These are phyloP conservation scores for Pichia sporocuriosa DNA, from an alignment of 805 yeast genomes.

Conservation along the genomic window DNA sequence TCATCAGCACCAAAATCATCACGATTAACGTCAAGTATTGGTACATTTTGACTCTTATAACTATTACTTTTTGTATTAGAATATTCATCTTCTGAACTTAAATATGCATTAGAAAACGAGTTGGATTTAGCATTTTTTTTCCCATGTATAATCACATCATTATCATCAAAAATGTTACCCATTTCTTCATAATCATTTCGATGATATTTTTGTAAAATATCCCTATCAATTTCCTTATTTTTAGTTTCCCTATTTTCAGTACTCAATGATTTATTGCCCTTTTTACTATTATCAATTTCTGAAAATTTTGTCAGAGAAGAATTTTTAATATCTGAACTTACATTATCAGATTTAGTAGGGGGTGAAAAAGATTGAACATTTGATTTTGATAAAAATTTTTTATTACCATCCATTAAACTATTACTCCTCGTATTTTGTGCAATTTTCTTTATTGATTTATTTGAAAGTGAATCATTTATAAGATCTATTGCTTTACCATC, in stretches of 20 bases:
- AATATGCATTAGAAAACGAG: neutral
- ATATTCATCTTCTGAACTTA: slow-evolving; percentile 9
- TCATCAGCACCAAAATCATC: slow-evolving; percentile 6
- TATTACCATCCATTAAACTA: slow-evolving; percentile 2
- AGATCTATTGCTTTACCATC: slow-evolving; percentile 38
- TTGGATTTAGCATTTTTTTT: neutral
- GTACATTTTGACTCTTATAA: no score
- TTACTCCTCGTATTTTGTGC: slow-evolving; percentile 2
- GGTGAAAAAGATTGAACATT: slow-evolving; percentile 1
- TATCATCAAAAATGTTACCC: slow-evolving; percentile 2
- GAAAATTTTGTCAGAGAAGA: no score
- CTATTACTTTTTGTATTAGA: neutral
- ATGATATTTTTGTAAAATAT: neutral
- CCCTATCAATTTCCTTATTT: neutral
- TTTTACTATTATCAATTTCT: no score
- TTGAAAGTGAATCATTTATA: slow-evolving; percentile 20
- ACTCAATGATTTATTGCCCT: no score
- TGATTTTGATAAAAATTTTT: slow-evolving; percentile 3
- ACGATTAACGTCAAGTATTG: neutral
- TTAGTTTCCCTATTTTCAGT: no score
- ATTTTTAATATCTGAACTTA: slow-evolving; percentile 3
- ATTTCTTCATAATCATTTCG: neutral
- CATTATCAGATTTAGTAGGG: neutral
- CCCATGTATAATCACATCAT: neutral
- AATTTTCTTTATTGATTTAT: slow-evolving; percentile 1